phyloP scores from a whole-genome alignment of 1,284 basidiomycete genomes.

The Ceratobasidium theobromae region DNA sequence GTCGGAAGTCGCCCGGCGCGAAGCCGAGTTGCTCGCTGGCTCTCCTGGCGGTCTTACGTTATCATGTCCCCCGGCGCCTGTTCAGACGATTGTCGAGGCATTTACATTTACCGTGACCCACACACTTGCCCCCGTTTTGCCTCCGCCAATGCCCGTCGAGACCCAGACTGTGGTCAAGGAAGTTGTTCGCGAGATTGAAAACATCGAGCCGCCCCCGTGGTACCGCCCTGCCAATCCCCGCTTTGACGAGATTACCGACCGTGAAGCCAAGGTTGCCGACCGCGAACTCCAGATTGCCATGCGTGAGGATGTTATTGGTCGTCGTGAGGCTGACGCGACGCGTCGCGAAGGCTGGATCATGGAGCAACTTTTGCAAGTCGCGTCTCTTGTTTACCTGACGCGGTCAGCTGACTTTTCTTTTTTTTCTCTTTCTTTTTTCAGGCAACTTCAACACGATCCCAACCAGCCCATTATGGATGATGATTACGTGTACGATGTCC shows the following conservation, averaged over 20 bases:
- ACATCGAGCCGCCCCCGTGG: slow-evolving; percentile 66
- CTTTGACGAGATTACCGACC: slow-evolving; percentile 74
- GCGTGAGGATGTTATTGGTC: slow-evolving; percentile 77
- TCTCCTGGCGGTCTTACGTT: slow-evolving; percentile 71
- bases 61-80: slow-evolving; percentile 47
- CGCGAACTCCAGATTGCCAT: slow-evolving; percentile 78
- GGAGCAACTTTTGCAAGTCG: slow-evolving; percentile 78
- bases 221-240: slow-evolving; percentile 51
- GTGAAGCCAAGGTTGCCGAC: slow-evolving; percentile 78
- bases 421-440: slow-evolving; percentile 41
- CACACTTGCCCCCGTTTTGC: slow-evolving; percentile 41
- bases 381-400: slow-evolving; percentile 3
- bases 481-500: slow-evolving; percentile 64
- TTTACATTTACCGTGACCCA: slow-evolving; percentile 53
- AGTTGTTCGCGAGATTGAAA: slow-evolving; percentile 63
- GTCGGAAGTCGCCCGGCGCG: slow-evolving; percentile 78
- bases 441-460: slow-evolving; percentile 62
- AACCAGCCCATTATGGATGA: slow-evolving; percentile 65
- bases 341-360: slow-evolving; percentile 83
- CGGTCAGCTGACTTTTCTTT: slow-evolving; percentile 27
- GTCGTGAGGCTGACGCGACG: slow-evolving; percentile 77
- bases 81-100: slow-evolving; percentile 40
- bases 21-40: slow-evolving; percentile 75
- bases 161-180: slow-evolving; percentile 63
- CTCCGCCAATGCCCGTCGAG: slow-evolving; percentile 52